Percentiles rank a stretch among this genome's conserved stretches.
Evolutionary conservation across 1,139 yeast species (phyloP).

Genomic region (Yamadazyma buinensis): DNA sequence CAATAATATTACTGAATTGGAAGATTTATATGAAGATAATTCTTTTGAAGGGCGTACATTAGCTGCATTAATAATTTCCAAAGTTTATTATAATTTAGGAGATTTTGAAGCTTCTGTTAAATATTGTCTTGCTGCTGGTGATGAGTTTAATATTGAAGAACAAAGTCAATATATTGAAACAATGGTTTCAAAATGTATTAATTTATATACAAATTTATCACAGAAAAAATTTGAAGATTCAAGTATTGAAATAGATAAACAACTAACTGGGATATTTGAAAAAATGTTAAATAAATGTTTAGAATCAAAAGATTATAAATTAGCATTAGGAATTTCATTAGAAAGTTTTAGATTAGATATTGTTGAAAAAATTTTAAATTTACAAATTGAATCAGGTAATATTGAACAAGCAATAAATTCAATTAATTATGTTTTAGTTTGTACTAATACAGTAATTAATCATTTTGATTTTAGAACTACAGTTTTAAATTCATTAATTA

Average conservation of each 20-base stretch:
- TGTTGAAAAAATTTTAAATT: conserved; percentile 57
- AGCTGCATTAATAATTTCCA: conserved; percentile 91
- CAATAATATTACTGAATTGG: conserved; percentile 80
- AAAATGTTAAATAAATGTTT: conserved; percentile 83
- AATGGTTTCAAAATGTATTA: conserved; percentile 88
- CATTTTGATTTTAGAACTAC: conserved; percentile 63
- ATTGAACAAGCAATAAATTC: conserved; percentile 49
- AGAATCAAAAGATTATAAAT: conserved; percentile 62
- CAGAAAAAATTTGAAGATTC: conserved; percentile 49
- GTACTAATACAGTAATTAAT: conserved; percentile 60
- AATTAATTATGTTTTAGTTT: conserved; percentile 72
- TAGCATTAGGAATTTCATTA: conserved; percentile 87
- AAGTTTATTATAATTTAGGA: conserved; percentile 92
- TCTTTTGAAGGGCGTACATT: conserved; percentile 70
- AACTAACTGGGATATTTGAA: conserved; percentile 70
- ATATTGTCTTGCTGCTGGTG: conserved; percentile 83
- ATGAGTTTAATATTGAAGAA: conserved; percentile 69
- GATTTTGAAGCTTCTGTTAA: conserved; percentile 90
- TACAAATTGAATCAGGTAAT: conserved; percentile 32
- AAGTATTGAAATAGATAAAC: conserved; percentile 49
- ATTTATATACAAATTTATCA: conserved; percentile 67
- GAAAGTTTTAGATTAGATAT: conserved; percentile 87
- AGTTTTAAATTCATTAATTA: conserved; percentile 61
- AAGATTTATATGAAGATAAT: conserved; percentile 85
- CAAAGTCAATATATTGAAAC: conserved; percentile 89